A percentile compares a stretch with the other conserved stretches of the same genome.
phyloP scores from a whole-genome alignment of 352 stramenopile genomes.

The Phytophthora pinifolia region DNA sequence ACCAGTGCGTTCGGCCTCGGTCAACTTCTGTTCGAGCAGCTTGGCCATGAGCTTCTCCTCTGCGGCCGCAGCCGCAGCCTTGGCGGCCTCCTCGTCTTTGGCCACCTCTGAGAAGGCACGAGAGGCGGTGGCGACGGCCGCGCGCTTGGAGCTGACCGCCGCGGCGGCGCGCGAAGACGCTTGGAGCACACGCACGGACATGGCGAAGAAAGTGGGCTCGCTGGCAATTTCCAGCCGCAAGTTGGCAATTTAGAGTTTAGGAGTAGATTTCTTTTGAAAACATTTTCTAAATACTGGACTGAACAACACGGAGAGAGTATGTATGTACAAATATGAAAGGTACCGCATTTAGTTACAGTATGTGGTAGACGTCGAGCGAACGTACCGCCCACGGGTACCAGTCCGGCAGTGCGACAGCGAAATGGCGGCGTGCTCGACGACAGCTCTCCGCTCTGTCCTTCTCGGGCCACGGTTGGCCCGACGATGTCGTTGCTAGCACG shows the following conservation, averaged over 20 bases:
- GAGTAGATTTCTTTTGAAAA: slow-evolving; percentile 12
- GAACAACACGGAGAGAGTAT: too few species aligned
- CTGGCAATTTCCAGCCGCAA: slow-evolving; percentile 24
- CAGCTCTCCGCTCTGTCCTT: slow-evolving; percentile 18
- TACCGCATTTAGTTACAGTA: slow-evolving; percentile 24
- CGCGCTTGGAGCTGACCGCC: slow-evolving; percentile 15
- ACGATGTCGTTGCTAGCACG: slow-evolving; percentile 28
- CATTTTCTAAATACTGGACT: too few species aligned
- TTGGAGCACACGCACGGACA: slow-evolving; percentile 48
- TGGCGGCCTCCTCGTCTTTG: slow-evolving; percentile 43
- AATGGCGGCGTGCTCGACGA: slow-evolving; percentile 9
- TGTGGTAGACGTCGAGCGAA: slow-evolving; percentile 25
- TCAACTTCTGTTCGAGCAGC: slow-evolving; percentile 50
- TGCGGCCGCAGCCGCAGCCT: slow-evolving; percentile 32
- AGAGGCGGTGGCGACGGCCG: slow-evolving; percentile 11
- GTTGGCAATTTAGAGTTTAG: slow-evolving; percentile 16
- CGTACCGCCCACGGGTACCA: slow-evolving; percentile 8
- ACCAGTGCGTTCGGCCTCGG: slow-evolving; percentile 60
- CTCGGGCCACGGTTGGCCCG: background rate
- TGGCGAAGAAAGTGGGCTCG: slow-evolving; percentile 12
- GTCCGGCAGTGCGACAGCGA: background rate
- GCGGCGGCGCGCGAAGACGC: slow-evolving; percentile 25
- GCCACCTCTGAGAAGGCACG: slow-evolving; percentile 50
- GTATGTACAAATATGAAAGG: slow-evolving; percentile 24
- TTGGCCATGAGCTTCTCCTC: slow-evolving; percentile 52